Percentiles rank a stretch among this genome's conserved stretches.
phyloP scores from a whole-genome alignment of 352 stramenopile genomes.

The Globisporangium yorkense region DNA sequence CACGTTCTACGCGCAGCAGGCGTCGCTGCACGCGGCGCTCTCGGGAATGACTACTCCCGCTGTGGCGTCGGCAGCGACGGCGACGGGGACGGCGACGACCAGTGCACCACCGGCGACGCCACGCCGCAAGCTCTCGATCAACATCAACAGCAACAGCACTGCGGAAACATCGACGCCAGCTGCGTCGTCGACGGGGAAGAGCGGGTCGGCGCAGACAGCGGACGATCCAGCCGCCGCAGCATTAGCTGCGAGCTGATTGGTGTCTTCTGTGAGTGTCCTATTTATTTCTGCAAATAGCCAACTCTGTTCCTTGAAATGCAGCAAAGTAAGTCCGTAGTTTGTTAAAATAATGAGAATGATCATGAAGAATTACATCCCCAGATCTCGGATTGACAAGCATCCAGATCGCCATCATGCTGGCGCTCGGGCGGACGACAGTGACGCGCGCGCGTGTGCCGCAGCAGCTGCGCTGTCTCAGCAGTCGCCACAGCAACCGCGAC shows the following conservation, averaged over 20 bases:
- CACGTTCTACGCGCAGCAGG: conserved; percentile 52
- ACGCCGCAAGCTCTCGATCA: conserved; percentile 5
- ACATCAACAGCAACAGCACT: not conserved
- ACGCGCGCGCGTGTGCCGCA: not conserved
- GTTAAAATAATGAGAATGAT: no score
- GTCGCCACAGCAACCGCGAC: not conserved
- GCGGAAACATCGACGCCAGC: not conserved
- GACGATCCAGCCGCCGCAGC: conserved; percentile 1
- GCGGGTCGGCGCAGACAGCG: not conserved
- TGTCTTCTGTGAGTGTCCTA: not conserved
- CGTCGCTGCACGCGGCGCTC: conserved; percentile 27
- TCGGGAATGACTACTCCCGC: not conserved
- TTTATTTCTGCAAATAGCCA: conserved; percentile 1
- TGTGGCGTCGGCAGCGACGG: no score
- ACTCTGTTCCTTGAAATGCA: not conserved
- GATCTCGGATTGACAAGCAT: no score
- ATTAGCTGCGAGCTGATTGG: not conserved
- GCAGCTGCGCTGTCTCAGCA: not conserved
- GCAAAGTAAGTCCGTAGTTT: not conserved
- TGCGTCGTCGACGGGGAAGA: not conserved
- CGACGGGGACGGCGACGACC: no score
- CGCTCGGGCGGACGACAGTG: not conserved
- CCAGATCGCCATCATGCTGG: not conserved
- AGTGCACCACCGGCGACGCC: not conserved
- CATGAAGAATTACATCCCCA: no score